A percentile compares a stretch with the other conserved stretches of the same genome.
phyloP scores from a whole-genome alignment of 495 filamentous ascomycete genomes.

The Penicillium herquei region DNA sequence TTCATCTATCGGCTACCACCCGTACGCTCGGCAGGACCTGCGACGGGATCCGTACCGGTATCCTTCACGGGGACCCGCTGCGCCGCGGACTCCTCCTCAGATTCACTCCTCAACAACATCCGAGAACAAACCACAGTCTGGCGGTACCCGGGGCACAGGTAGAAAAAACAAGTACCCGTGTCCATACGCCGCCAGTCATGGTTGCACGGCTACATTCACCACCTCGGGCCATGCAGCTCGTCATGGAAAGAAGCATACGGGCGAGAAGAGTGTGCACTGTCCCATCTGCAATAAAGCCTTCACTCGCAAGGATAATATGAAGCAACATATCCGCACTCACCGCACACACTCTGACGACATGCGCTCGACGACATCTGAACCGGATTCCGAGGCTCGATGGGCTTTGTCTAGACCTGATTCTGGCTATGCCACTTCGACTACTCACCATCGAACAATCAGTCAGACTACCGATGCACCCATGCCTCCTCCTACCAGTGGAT shows the following conservation, averaged over 20 bases:
- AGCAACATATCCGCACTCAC: constrained; percentile 93
- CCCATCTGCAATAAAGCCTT: constrained; percentile 91
- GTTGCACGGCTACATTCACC: constrained; percentile 82
- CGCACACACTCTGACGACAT: constrained; percentile 41
- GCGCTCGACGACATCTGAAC: constrained; percentile 25
- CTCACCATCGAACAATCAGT: constrained; percentile 28
- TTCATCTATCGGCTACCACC: constrained; percentile 22
- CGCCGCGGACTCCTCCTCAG: constrained; percentile 26
- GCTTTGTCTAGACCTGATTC: constrained; percentile 12
- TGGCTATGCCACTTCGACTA: constrained; percentile 5
- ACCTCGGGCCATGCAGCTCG: constrained; percentile 96
- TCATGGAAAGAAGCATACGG: constrained; percentile 95
- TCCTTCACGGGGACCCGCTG: constrained; percentile 18
- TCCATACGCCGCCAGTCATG: constrained; percentile 59
- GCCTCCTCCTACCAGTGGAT: constrained; percentile 7
- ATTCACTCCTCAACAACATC: constrained; percentile 26
- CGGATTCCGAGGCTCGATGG: constrained; percentile 26
- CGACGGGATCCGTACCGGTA: constrained; percentile 17
- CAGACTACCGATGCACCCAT: constrained; percentile 20
- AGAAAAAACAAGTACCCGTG: constrained; percentile 57
- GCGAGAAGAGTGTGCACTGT: constrained; percentile 89
- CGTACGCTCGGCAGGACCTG: constrained; percentile 26
- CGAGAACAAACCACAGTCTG: constrained; percentile 19
- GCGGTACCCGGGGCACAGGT: constrained; percentile 13
- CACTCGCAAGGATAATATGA: constrained; percentile 97